Conservation (phyloP, 768 basidiomycete species). For the Nidularia sp. region DNA sequence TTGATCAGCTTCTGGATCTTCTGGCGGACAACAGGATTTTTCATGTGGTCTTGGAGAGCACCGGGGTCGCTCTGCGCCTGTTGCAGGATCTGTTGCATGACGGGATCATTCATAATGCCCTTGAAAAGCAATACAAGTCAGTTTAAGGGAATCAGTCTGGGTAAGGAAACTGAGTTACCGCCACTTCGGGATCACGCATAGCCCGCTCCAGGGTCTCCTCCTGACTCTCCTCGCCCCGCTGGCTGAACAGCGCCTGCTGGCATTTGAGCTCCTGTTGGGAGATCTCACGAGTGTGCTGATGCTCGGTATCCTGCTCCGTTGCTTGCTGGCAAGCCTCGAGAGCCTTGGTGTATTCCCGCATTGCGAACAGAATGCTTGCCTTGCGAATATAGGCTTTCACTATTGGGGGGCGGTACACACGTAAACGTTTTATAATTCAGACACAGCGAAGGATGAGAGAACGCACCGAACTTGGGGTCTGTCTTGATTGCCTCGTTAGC, state of each 20-base stretch:
- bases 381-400: constrained; percentile 98
- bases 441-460: background rate
- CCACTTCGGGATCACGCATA: constrained; percentile 96
- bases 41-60: constrained; percentile 94
- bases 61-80: constrained; percentile 89
- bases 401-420: constrained; percentile 14
- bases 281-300: constrained; percentile 83
- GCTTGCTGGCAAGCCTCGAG: constrained; percentile 81
- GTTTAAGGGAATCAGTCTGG: background rate
- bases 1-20: constrained; percentile 91
- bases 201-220: constrained; percentile 91
- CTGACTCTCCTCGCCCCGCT: constrained; percentile 83
- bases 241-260: constrained; percentile 71
- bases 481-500: constrained; percentile 89
- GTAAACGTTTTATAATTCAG: background rate
- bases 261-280: constrained; percentile 75
- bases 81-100: constrained; percentile 93
- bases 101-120: constrained; percentile 83
- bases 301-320: constrained; percentile 70
- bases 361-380: constrained; percentile 74
- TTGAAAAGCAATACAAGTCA: constrained; percentile 19
- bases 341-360: constrained; percentile 90
- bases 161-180: constrained; percentile 44
- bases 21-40: constrained; percentile 74
- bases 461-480: constrained; percentile 79